Evolutionary conservation across 164 flowering plant genomes (phyloP).

Genomic region (Stephania japonica): DNA sequence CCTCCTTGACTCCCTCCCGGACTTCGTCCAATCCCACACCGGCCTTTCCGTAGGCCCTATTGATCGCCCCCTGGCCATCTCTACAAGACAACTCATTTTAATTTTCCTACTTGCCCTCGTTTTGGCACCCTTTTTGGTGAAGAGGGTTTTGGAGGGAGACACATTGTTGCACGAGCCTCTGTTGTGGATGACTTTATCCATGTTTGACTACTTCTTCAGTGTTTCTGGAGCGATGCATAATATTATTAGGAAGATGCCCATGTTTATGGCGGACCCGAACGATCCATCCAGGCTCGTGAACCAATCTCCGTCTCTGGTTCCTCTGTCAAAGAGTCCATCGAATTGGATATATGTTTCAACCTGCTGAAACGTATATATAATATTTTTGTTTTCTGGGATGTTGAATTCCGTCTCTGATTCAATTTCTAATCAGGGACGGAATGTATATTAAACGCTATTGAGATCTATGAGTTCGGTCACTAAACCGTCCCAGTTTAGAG

Average conservation of each 20-base stretch:
- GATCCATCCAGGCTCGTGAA: constrained; percentile 64
- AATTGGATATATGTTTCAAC: too few relatives aligned
- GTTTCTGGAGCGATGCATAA: constrained; percentile 93
- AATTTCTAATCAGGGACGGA: too few relatives aligned
- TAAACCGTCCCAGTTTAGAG: too few relatives aligned
- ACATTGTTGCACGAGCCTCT: constrained; percentile 59
- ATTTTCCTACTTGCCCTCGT: too few relatives aligned
- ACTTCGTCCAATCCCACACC: constrained; percentile 52
- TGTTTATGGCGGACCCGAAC: constrained; percentile 68
- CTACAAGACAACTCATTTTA: too few relatives aligned
- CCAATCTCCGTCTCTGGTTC: too few relatives aligned
- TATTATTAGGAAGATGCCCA: constrained; percentile 85
- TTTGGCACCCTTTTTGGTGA: constrained; percentile 48
- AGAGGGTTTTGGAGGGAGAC: constrained; percentile 48
- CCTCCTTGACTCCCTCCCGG: constrained; percentile 74
- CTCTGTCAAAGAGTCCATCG: too few relatives aligned
- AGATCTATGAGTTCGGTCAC: too few relatives aligned
- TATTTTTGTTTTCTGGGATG: too few relatives aligned
- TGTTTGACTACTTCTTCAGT: constrained; percentile 87
- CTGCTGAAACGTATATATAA: too few relatives aligned
- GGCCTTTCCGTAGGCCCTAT: constrained; percentile 56
- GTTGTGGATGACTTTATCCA: constrained; percentile 54
- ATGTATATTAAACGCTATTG: too few relatives aligned
- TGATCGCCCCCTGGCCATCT: constrained; percentile 54
- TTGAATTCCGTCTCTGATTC: too few relatives aligned